Conservation (phyloP, 257 asterid genomes). For the Nicotiana tabacum region DNA sequence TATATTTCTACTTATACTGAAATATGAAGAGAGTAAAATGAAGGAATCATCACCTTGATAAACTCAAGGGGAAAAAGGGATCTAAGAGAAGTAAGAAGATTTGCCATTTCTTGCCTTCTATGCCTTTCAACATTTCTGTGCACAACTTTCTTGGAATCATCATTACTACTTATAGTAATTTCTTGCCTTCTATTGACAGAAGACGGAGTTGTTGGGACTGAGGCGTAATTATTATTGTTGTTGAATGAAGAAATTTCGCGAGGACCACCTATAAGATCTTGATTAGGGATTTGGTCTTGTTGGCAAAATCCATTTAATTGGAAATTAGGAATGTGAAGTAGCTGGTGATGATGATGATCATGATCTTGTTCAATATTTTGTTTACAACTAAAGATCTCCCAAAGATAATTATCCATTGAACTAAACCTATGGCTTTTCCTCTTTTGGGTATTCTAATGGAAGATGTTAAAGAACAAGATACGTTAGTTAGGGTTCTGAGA, state of each 20-base stretch:
- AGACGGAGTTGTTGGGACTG: not conserved
- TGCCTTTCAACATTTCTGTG: slow-evolving; percentile 7
- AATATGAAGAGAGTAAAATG: no score
- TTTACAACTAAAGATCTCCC: slow-evolving; percentile 6
- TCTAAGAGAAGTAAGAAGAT: not conserved
- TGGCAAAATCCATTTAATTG: slow-evolving; percentile 5
- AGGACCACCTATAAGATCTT: not conserved
- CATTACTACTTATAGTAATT: no score
- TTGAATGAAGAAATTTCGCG: not conserved
- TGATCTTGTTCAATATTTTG: not conserved
- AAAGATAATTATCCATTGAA: slow-evolving; percentile 7
- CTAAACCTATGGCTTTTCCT: not conserved
- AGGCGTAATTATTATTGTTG: not conserved
- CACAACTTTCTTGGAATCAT: not conserved
- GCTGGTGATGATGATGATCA: not conserved
- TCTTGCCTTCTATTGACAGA: not conserved
- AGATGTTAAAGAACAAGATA: not conserved
- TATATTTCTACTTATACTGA: no score
- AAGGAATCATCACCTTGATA: not conserved
- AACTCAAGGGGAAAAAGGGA: not conserved
- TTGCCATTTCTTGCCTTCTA: slow-evolving; percentile 5
- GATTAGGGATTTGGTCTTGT: not conserved
- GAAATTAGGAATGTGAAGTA: slow-evolving; percentile 8
- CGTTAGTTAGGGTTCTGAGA: slow-evolving; percentile 9
- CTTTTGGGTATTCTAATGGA: slow-evolving; percentile 1